Conservation (phyloP, 345 rosid genomes). For the Eucalyptus polyanthemos region DNA sequence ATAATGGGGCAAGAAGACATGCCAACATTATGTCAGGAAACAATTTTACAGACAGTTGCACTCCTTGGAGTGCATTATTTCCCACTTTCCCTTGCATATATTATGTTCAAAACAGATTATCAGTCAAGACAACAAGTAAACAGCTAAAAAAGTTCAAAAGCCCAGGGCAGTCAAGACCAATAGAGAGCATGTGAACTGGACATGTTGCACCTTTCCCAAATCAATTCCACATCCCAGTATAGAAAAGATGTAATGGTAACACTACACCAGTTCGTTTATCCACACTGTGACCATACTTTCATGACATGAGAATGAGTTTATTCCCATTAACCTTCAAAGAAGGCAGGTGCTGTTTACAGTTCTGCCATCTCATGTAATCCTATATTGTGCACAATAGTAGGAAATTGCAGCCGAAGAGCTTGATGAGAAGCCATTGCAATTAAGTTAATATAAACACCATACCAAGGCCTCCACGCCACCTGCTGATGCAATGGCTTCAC, state of each 20-base stretch:
- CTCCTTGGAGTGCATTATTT: not conserved
- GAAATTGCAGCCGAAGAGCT: not conserved
- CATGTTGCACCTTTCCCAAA: not conserved
- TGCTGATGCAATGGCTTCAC: constrained; percentile 78
- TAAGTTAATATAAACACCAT: not conserved
- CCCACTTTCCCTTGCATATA: not conserved
- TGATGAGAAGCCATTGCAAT: not conserved
- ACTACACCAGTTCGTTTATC: not conserved
- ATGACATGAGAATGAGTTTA: not conserved
- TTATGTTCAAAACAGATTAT: not conserved
- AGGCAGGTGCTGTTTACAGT: not conserved
- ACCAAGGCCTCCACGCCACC: constrained; percentile 92
- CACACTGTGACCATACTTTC: not conserved
- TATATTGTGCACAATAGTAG: not conserved
- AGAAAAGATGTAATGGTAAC: not conserved
- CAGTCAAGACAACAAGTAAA: not conserved
- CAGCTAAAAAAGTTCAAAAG: not conserved
- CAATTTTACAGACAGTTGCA: not conserved
- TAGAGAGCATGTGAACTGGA: not conserved
- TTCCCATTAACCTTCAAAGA: not conserved
- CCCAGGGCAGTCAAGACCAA: not conserved
- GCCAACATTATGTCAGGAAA: not conserved
- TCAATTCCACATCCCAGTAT: not conserved
- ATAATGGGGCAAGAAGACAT: not conserved
- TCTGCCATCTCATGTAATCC: not conserved